Base-by-base conservation (phyloP, 768 basidiomycete genomes). In the Pleurotus eryngii region DNA sequence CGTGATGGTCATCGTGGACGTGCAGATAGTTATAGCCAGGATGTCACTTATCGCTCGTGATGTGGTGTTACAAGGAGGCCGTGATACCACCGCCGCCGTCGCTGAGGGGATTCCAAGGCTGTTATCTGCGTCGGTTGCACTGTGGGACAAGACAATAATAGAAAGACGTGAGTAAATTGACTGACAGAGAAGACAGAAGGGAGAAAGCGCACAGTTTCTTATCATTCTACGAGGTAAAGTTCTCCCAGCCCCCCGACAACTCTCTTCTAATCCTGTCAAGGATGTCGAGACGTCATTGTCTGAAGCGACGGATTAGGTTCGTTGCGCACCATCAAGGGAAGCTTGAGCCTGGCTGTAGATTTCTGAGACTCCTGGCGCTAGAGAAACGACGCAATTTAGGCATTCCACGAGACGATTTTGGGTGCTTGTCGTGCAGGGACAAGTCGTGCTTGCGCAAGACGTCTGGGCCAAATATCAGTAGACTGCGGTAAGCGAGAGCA, bases 371-470 rank as follows among this genome's bases (percentile, higher is more conserved):
- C 51, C 51, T 1, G 51, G 51, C 5, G 51, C 51, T n/a, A 39
- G 51, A 20, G 38, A 54, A 14, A 42, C 51, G 18, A 54, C 42
- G 15, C 51, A 54, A 22, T 26, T 24, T 11, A 54, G 26, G 39
- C 51, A 54, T n/a, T 40, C 24, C 11, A 42, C 51, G 24, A 54
- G 51, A 24, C 24, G 39, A 42, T 54, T 11, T n/a, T 54, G 51
- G 4, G 37, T 54, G 39, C 42, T 18, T 6, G 51, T 42, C 15
- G 51, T 42, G 39, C 51, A 54, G 18, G 51, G 39, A 22, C 51
- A 54, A n/a, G 39, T 14, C 2, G 27, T 42, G 11, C 37, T 42
- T 15, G 51, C 22, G 22, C 51, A 54, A 35, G 30, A 35, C 15
- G 39, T 54, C 51, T 54, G 11, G 30, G 24, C 20, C 20, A 27